Evolutionary conservation across 2,329 filamentous ascomycete species (phyloP), one percentile per base, ranked within the genome.

Genomic region (Paraphoma sp.): DNA sequence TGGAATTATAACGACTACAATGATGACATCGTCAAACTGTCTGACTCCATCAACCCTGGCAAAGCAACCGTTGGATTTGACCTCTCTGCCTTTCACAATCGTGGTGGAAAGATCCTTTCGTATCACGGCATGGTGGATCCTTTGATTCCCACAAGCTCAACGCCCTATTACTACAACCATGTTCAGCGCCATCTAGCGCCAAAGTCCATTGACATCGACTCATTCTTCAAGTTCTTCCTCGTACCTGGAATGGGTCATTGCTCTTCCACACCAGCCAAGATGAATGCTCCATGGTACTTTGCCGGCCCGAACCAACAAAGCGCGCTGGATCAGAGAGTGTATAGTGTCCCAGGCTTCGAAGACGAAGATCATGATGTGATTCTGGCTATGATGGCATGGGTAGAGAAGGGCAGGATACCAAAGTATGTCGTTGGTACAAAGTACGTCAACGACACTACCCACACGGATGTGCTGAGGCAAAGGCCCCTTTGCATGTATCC

Each of bases 121-220:
- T 80, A 78, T 56, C 79, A 84, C 41, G 78, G 82, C 11, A 78
- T 84, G 41, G 63, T 68, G 6, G 79, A 81, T 58, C 75, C 63
- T 1, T 65, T 77, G 7, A 87, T 87, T 51, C 79, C 82, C 12
- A 81, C 81, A 0, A 79, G 80, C 0, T 79, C 82, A 17, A 82
- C 80, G 2, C 78, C 82, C 9, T 83, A 83, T 67, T 87, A 79
- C 65, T 83, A 84, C 69, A 74, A 79, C 16, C 76, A 80, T 14
- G 78, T 84, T 1, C 46, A 67, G n/a, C 69, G 68, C 6, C 71
- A 71, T 0, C 55, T 81, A 23, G 55, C 69, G n/a, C 72, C 75
- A 0, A 56, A 63, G 11, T 76, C 74, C 17, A 64, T 77, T 30
- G 60, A 76, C 3, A 57, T 80, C 1, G 73, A 78, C 43, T 64